Base-by-base conservation (phyloP, 768 basidiomycete species). In the Pilatotrama ljubarskyi region DNA sequence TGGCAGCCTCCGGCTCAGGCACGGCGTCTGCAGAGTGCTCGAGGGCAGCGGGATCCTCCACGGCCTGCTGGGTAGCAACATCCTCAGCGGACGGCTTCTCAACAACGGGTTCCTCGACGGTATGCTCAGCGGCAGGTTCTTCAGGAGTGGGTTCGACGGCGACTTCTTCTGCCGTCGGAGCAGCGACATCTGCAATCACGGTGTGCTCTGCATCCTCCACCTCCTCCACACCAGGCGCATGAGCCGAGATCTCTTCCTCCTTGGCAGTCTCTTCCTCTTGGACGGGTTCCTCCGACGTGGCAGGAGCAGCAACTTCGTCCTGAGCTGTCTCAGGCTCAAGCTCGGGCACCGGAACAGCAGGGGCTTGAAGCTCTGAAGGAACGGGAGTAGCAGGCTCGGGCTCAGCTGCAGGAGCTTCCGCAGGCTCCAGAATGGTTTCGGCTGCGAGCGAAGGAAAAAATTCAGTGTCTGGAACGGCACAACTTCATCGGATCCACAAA, bases 231-330 rank as follows among this genome's bases (percentile, higher is more conserved):
- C 3, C 44, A 11, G 47, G 46, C 4, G 29, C 51, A 18, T 52
- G 38, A 32, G 35, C 52, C 40, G 59, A 24, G 10, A n/a, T 29
- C 17, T 61, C 49, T 14, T 47, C 58, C 44, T 17, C 52, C 32
- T 47, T 18, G 15, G 41, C 60, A n/a, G 51, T n/a, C 49, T 58
- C 29, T 32, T 32, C 57, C 37, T 60, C 49, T 15, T 40, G 25
- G 15, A 43, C 61, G n/a, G 54, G 29, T 18, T 40, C 58, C 18
- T 17, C 47, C 20, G 58, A 51, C 13, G 36, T 29, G 18, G 37
- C 35, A 26, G 58, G 57, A 14, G 40, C 41, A 25, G 48, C 15
- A 22, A 55, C 17, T 9, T 50, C 18, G 26, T 50, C 61, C 14
- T 24, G 10, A 15, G 24, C 40, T 2, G 9, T 5, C 20, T 44